These are phyloP conservation scores for Ogataea paraovalis DNA, from an alignment of 805 yeast species.

Conservation along the genomic window DNA sequence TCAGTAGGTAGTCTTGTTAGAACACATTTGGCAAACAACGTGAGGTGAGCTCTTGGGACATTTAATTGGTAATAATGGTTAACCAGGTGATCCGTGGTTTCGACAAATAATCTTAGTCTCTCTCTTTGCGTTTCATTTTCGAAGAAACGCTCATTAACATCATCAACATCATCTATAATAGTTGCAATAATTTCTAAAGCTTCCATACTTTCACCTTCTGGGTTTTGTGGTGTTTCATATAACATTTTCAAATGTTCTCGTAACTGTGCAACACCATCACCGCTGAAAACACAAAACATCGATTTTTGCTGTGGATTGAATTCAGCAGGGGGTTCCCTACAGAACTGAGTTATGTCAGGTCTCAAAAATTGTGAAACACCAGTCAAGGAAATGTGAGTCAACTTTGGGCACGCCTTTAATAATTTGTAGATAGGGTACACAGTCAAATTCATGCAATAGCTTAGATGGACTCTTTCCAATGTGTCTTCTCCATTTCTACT, in stretches of 20 bases:
- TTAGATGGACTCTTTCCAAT: conserved; percentile 86
- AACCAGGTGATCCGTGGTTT: conserved; percentile 25
- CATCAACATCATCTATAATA: conserved; percentile 22
- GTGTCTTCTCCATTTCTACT: conserved; percentile 63
- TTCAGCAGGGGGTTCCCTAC: conserved; percentile 90
- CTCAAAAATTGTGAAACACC: conserved; percentile 90
- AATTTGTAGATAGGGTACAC: conserved; percentile 73
- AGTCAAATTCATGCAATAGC: conserved; percentile 81
- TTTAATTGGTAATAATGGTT: conserved; percentile 26
- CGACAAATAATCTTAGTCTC: conserved; percentile 26
- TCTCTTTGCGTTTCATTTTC: conserved; percentile 19
- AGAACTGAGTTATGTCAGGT: conserved; percentile 77
- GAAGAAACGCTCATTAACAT: conserved; percentile 15
- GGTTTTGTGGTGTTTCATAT: conserved; percentile 31
- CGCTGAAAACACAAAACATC: conserved; percentile 89
- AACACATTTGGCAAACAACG: conserved; percentile 30
- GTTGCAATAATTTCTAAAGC: conserved; percentile 28
- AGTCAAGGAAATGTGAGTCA: conserved; percentile 87
- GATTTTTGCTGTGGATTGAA: conserved; percentile 82
- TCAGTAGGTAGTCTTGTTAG: conserved; percentile 28
- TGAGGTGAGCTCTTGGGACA: conserved; percentile 25
- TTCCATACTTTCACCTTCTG: conserved; percentile 30
- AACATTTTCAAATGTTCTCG: conserved; percentile 56
- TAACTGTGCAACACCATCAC: conserved; percentile 76
- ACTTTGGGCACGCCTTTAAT: conserved; percentile 73